Evolutionary conservation across 805 yeast species (phyloP).

Genomic region (Spathaspora sp.): DNA sequence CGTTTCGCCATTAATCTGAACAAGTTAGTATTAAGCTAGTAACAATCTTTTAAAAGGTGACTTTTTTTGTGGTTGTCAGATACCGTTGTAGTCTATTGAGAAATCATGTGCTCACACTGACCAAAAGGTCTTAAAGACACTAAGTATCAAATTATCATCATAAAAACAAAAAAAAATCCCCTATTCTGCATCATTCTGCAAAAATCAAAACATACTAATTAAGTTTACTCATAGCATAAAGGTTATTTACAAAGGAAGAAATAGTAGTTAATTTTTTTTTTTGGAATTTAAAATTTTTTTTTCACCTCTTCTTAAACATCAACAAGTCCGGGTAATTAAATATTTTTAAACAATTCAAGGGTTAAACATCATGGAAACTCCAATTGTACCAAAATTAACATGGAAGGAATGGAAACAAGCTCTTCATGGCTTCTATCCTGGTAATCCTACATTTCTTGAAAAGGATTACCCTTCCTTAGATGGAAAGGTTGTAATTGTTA

Average conservation of each 20-base stretch:
- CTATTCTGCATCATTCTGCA: not conserved
- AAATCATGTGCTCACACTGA: constrained; percentile 67
- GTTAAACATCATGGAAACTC: not conserved
- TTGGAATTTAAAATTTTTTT: not conserved
- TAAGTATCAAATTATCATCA: constrained; percentile 15
- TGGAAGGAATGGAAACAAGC: constrained; percentile 3
- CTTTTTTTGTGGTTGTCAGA: constrained; percentile 58
- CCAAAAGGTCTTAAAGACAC: constrained; percentile 22
- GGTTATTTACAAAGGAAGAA: not conserved
- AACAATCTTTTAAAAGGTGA: not conserved
- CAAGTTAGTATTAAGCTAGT: constrained; percentile 11
- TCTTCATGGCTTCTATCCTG: constrained; percentile 4
- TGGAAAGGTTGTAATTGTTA: constrained; percentile 33
- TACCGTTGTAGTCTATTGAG: constrained; percentile 97
- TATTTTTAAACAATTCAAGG: not conserved
- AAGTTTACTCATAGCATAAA: not conserved
- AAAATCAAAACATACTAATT: not conserved
- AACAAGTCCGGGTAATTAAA: not conserved
- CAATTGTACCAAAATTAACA: not conserved
- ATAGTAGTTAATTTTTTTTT: not conserved
- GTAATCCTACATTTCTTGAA: constrained; percentile 5
- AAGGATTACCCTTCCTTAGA: constrained; percentile 25
- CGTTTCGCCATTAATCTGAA: constrained; percentile 27
- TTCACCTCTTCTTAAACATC: not conserved
- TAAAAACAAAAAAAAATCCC: constrained; percentile 2